Conservation (phyloP, 2,329 filamentous ascomycete species). For the Huntiella decipiens region DNA sequence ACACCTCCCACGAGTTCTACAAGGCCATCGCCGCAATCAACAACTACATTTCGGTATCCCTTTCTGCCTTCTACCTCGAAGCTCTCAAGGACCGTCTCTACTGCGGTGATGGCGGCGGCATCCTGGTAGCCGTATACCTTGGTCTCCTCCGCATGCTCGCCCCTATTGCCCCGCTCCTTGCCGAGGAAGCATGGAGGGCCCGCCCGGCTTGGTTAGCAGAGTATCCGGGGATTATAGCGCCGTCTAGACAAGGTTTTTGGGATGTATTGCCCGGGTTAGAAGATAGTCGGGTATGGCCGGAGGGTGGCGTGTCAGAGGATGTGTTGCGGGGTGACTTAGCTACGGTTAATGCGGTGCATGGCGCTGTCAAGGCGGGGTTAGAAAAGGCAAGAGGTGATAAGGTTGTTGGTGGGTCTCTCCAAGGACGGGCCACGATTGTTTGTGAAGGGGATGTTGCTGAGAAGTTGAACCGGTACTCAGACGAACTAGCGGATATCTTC, state of each 20-base stretch:
- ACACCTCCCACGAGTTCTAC: slow-evolving; percentile 62
- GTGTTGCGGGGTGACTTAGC: slow-evolving; percentile 19
- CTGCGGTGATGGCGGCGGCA: slow-evolving; percentile 51
- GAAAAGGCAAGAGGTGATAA: slow-evolving; percentile 56
- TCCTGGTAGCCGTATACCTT: slow-evolving; percentile 46
- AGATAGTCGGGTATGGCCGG: background rate
- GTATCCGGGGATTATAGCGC: slow-evolving; percentile 14
- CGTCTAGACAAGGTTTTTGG: slow-evolving; percentile 28
- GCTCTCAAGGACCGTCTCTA: slow-evolving; percentile 82
- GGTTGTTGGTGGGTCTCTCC: slow-evolving; percentile 59
- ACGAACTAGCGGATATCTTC: slow-evolving; percentile 44
- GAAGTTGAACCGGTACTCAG: slow-evolving; percentile 21
- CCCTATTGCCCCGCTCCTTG: slow-evolving; percentile 63
- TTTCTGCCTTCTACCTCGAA: slow-evolving; percentile 90
- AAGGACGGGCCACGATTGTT: slow-evolving; percentile 45
- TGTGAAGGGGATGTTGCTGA: slow-evolving; percentile 17
- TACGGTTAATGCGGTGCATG: slow-evolving; percentile 35
- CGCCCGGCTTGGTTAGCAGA: slow-evolving; percentile 42
- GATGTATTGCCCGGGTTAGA: background rate
- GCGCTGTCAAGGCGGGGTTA: slow-evolving; percentile 53
- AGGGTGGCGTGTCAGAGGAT: background rate
- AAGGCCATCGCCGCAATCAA: slow-evolving; percentile 56
- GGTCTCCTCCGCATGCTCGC: slow-evolving; percentile 61
- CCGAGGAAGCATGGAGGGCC: slow-evolving; percentile 77
- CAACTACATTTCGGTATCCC: slow-evolving; percentile 60